phyloP scores from a whole-genome alignment of 495 filamentous ascomycete species.

The Tuber brumale region DNA sequence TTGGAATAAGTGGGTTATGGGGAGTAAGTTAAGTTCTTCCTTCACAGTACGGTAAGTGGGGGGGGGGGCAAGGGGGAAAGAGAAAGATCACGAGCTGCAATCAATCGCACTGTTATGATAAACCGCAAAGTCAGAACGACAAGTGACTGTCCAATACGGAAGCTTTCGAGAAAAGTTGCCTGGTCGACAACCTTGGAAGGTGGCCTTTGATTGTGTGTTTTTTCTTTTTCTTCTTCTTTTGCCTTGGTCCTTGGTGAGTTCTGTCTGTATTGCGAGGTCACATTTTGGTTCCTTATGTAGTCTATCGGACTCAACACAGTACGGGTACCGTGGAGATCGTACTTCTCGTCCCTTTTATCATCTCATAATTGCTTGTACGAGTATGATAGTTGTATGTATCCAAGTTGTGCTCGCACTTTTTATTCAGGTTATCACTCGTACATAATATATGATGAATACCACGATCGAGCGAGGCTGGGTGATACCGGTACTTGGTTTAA shows the following conservation, averaged over 20 bases:
- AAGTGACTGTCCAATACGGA: background rate
- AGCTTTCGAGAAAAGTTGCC: background rate
- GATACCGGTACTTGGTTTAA: background rate
- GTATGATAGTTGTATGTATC: background rate
- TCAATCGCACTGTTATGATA: background rate
- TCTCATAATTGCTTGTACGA: background rate
- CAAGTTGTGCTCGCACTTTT: background rate
- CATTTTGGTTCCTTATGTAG: background rate
- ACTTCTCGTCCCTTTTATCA: background rate
- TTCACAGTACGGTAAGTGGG: background rate
- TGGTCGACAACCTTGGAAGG: slow-evolving; percentile 1
- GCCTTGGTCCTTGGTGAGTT: background rate
- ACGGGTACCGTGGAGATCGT: background rate
- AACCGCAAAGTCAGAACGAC: no score
- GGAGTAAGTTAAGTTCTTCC: background rate
- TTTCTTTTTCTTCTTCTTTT: background rate
- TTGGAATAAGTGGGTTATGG: background rate
- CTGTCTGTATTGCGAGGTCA: background rate
- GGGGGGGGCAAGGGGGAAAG: background rate
- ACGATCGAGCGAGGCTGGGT: background rate
- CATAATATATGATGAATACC: background rate
- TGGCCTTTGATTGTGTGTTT: background rate
- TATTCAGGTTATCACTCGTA: background rate
- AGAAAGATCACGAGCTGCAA: background rate
- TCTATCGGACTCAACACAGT: background rate